Evolutionary conservation across 1,284 basidiomycete species (phyloP).

Genomic region (Heterobasidion annosum): DNA sequence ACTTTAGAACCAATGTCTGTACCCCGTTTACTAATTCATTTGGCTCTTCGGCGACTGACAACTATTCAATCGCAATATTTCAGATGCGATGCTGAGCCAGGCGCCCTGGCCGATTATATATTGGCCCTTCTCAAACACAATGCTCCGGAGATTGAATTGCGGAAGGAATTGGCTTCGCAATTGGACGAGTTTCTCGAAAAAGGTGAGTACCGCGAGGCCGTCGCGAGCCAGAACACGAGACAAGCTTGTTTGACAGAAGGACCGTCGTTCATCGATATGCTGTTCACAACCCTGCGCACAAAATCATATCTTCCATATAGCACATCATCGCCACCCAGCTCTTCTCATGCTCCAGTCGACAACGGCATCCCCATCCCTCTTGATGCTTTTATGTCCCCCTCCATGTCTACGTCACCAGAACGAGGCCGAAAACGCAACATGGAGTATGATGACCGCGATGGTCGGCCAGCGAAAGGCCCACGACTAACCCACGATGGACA

Average conservation of each 20-base stretch:
- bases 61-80: slow-evolving; percentile 6
- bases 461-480: slow-evolving; percentile 59
- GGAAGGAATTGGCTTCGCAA: slow-evolving; percentile 69
- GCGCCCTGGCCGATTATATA: slow-evolving; percentile 90
- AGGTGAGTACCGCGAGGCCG: slow-evolving; percentile 35
- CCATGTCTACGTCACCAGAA: slow-evolving; percentile 32
- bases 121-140: slow-evolving; percentile 92
- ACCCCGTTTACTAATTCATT: slow-evolving; percentile 9
- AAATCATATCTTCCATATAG: slow-evolving; percentile 77
- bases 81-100: slow-evolving; percentile 95
- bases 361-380: slow-evolving; percentile 72
- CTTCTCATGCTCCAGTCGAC: slow-evolving; percentile 27
- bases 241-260: slow-evolving; percentile 44
- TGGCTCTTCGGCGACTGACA: slow-evolving; percentile 7
- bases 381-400: slow-evolving; percentile 46
- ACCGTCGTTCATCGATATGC: slow-evolving; percentile 69
- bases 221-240: background rate
- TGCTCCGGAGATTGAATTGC: slow-evolving; percentile 75
- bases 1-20: slow-evolving; percentile 81
- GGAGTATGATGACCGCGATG: slow-evolving; percentile 48
- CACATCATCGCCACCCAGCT: slow-evolving; percentile 27
- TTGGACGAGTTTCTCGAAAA: slow-evolving; percentile 90
- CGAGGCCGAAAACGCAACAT: slow-evolving; percentile 55
- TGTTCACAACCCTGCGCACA: slow-evolving; percentile 75
- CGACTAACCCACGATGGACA: slow-evolving; percentile 52